A percentile compares a stretch with the other conserved stretches of the same genome.
Conservation (phyloP, 1,139 yeast genomes). For the Candida albicans region DNA sequence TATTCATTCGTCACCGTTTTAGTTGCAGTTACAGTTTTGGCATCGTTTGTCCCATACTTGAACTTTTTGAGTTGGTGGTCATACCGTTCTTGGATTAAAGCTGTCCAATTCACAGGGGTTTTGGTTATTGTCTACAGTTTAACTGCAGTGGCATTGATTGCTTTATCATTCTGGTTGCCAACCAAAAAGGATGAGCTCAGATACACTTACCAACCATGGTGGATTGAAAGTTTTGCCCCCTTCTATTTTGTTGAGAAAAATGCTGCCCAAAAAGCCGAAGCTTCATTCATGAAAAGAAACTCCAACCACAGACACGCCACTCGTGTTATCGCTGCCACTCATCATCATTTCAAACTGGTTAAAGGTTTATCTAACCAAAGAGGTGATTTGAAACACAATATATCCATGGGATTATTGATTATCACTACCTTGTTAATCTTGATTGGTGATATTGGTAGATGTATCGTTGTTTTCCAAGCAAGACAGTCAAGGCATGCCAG, state of each 20-base stretch:
- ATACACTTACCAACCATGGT: slow-evolving; percentile 50
- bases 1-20: slow-evolving; percentile 32
- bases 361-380: slow-evolving; percentile 42
- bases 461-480: slow-evolving; percentile 34
- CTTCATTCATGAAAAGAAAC: slow-evolving; percentile 44
- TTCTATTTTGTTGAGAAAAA: slow-evolving; percentile 40
- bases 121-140: slow-evolving; percentile 35
- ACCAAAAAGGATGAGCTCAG: slow-evolving; percentile 46
- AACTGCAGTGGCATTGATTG: slow-evolving; percentile 37
- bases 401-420: slow-evolving; percentile 32
- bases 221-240: slow-evolving; percentile 47
- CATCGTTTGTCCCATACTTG: slow-evolving; percentile 37
- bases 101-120: slow-evolving; percentile 32
- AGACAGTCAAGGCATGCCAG: slow-evolving; percentile 21
- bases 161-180: slow-evolving; percentile 41
- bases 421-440: slow-evolving; percentile 36
- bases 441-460: slow-evolving; percentile 32
- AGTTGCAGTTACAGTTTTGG: slow-evolving; percentile 33
- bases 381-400: slow-evolving; percentile 39
- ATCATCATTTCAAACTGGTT: slow-evolving; percentile 43
- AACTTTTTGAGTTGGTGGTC: slow-evolving; percentile 25
- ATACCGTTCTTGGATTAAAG: slow-evolving; percentile 26
- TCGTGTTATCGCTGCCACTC: slow-evolving; percentile 46
- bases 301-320: slow-evolving; percentile 46
- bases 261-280: slow-evolving; percentile 43